Conservation (phyloP, 2,329 filamentous ascomycete species). For the Ramichloridium luteum region DNA sequence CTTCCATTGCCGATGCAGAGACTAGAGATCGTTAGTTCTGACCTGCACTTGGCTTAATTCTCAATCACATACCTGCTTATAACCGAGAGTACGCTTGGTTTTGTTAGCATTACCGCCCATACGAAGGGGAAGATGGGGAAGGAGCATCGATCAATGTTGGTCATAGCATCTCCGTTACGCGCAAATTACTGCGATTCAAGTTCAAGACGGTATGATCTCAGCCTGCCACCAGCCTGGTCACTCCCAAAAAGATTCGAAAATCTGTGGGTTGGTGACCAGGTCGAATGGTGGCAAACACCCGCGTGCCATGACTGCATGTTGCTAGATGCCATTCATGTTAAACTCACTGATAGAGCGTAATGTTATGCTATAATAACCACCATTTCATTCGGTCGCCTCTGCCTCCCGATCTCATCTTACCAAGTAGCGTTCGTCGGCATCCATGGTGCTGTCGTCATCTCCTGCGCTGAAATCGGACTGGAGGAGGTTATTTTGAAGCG, state of each 20-base stretch:
- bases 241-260: conserved; percentile 7
- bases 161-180: conserved; percentile 30
- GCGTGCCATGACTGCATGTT: conserved; percentile 26
- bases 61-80: conserved; percentile 37
- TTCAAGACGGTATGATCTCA: conserved; percentile 29
- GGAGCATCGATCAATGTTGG: conserved; percentile 21
- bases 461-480: conserved; percentile 22
- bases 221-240: conserved; percentile 16
- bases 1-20: conserved; percentile 45
- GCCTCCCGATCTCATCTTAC: conserved; percentile 21
- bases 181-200: conserved; percentile 30
- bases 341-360: conserved; percentile 22
- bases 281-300: conserved; percentile 19
- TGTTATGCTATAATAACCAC: conserved; percentile 7
- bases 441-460: conserved; percentile 21
- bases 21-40: conserved; percentile 26
- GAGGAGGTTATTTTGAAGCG: conserved; percentile 20
- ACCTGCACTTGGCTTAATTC: background rate
- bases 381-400: conserved; percentile 9
- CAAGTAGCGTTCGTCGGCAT: conserved; percentile 26
- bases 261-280: conserved; percentile 12
- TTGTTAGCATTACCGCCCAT: conserved; percentile 11
- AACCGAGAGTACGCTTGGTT: conserved; percentile 38
- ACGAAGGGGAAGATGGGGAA: conserved; percentile 7
- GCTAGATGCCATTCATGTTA: conserved; percentile 15